Percentiles rank a stretch among this genome's conserved stretches.
phyloP scores from a whole-genome alignment of 225 moss, liverwort and hornwort species.

The Polytrichum formosum region DNA sequence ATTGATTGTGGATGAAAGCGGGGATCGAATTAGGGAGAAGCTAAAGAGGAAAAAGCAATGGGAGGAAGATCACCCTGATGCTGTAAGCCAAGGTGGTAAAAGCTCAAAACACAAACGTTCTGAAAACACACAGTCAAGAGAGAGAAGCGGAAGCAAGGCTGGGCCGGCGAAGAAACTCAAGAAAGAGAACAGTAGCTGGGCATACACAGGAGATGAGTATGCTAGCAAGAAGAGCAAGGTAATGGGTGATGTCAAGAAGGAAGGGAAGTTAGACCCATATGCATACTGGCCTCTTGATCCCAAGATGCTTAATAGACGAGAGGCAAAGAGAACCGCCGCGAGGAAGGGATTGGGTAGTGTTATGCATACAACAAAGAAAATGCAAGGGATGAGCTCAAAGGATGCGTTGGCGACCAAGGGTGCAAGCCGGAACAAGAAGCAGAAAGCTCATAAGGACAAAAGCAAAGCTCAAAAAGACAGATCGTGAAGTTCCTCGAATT shows the following conservation, averaged over 20 bases:
- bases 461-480: constrained; percentile 14
- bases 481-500: background rate
- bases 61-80: constrained; percentile 56
- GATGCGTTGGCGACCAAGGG: constrained; percentile 49
- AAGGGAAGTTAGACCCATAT: constrained; percentile 92
- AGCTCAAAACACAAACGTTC: constrained; percentile 35
- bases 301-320: constrained; percentile 85
- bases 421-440: constrained; percentile 34
- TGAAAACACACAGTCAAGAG: constrained; percentile 30
- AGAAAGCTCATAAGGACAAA: constrained; percentile 64
- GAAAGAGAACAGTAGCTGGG: constrained; percentile 68
- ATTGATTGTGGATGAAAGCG: constrained; percentile 88
- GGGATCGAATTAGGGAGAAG: constrained; percentile 70
- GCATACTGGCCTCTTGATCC: constrained; percentile 99
- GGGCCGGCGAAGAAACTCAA: constrained; percentile 34
- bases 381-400: constrained; percentile 52
- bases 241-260: constrained; percentile 80
- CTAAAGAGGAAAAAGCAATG: constrained; percentile 60
- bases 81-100: constrained; percentile 51
- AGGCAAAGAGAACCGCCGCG: constrained; percentile 75
- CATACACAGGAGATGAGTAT: constrained; percentile 94
- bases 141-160: constrained; percentile 46
- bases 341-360: constrained; percentile 89
- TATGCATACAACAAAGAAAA: constrained; percentile 64
- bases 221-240: constrained; percentile 83